Conservation (phyloP, 495 filamentous ascomycete genomes). For the Lasiosphaeriaceae sp. region DNA sequence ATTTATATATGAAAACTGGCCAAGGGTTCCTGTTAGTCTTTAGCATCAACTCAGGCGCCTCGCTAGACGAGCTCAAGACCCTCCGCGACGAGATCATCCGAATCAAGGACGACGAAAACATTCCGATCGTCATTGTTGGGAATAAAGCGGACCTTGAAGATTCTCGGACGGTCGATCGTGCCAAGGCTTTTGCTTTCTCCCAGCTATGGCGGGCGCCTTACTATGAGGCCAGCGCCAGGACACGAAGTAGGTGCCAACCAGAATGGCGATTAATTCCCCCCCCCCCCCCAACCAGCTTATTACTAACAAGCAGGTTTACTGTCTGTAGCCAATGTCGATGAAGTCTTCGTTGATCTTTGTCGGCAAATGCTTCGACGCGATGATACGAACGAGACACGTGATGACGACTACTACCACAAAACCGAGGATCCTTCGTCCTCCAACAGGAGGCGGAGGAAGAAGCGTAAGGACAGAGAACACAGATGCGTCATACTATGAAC, state of each 20-base stretch:
- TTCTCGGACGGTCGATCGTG: conserved; percentile 76
- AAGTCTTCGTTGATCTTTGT: conserved; percentile 91
- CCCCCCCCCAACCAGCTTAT: background rate
- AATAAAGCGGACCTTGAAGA: conserved; percentile 97
- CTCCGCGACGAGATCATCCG: conserved; percentile 94
- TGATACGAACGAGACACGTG: conserved; percentile 37
- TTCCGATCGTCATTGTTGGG: conserved; percentile 93
- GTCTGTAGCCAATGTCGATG: conserved; percentile 76
- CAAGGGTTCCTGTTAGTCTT: conserved; percentile 98
- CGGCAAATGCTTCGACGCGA: conserved; percentile 84
- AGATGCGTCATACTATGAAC: conserved; percentile 27
- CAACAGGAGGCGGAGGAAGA: conserved; percentile 20
- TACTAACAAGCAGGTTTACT: background rate
- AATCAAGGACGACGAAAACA: conserved; percentile 89
- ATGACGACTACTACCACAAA: conserved; percentile 37
- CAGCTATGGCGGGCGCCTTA: conserved; percentile 92
- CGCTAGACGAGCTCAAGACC: conserved; percentile 79
- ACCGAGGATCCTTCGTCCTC: conserved; percentile 14
- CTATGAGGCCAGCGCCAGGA: conserved; percentile 88
- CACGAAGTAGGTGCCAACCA: conserved; percentile 47
- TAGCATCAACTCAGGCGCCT: conserved; percentile 86
- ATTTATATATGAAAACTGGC: conserved; percentile 94
- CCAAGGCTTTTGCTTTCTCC: conserved; percentile 79
- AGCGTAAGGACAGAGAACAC: conserved; percentile 18
- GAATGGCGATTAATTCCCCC: background rate